Evolutionary conservation across 257 asterid species (phyloP), one percentile per base, ranked within the genome.

Genomic region (Catharanthus roseus): DNA sequence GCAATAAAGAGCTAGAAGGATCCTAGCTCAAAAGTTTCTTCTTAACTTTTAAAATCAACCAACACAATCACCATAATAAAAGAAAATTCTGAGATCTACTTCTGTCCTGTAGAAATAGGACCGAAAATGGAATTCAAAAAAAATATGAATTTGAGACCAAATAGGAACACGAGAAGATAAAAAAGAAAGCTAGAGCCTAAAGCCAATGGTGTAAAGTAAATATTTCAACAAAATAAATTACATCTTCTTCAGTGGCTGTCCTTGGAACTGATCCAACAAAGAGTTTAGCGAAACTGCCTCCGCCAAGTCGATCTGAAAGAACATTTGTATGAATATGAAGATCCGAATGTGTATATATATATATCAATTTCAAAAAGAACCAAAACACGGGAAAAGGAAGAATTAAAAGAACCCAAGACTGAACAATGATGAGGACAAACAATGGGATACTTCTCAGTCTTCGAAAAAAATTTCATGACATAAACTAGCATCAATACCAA

Each of bases 231-330:
- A 56, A 72, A 71, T 50, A 63, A 82, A 96, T 87, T 83, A 92
- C 98, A 78, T 92, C 97, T 65, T 86, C 88, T 77, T 92, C 98
- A 13, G 89, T 88, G 63, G 87, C 88, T 3, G 93, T 85, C 86
- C 96, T 82, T 6, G 98, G 98, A 70, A 92, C 97, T 69, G 98
- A 92, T 72, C 98, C 98, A 56, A 92, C 93, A 79, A 92, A 92
- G 49, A 92, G 96, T 80, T 92, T 92, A 49, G 91, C 91, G 75
- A 87, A 88, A 72, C 79, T 76, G 67, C 80, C 81, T 78, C 90
- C 92, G 70, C 88, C 91, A 60, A 71, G 44, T 70, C 77, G 84
- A 34, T 92, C 98, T 88, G 79, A 57, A 65, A 62, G 38, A 50
- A 11, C 31, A 64, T 50, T 38, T 41, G 63, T 45, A 70, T 41